Evolutionary conservation across 179 eudicot genomes (phyloP).

Genomic region (Camellia oleifera): DNA sequence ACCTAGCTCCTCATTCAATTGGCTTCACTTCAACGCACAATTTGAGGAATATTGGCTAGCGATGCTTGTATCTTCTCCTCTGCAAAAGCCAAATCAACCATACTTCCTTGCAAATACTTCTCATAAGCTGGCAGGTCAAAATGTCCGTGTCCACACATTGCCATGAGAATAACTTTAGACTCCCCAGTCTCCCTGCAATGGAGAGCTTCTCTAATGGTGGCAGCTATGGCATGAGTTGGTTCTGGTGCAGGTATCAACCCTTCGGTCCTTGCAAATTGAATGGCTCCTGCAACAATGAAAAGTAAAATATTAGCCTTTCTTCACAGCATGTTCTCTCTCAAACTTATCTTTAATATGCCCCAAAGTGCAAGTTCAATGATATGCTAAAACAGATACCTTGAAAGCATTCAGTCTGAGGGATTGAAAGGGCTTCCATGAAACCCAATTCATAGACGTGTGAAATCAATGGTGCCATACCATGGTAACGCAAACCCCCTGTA

Average conservation of each 20-base stretch:
- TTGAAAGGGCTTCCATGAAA: slow-evolving; percentile 77
- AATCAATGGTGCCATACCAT: slow-evolving; percentile 96
- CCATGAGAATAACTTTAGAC: slow-evolving; percentile 88
- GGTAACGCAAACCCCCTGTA: slow-evolving; percentile 90
- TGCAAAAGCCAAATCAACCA: slow-evolving; percentile 72
- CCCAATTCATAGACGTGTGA: slow-evolving; percentile 92
- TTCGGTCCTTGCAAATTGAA: slow-evolving; percentile 85
- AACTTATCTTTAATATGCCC: too few relatives aligned
- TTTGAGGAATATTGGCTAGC: slow-evolving; percentile 61
- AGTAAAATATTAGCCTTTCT: neutral
- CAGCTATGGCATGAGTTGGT: slow-evolving; percentile 95
- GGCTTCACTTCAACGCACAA: slow-evolving; percentile 4
- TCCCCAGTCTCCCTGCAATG: slow-evolving; percentile 86
- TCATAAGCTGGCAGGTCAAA: slow-evolving; percentile 91
- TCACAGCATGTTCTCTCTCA: neutral
- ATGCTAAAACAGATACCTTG: slow-evolving; percentile 41
- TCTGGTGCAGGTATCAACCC: slow-evolving; percentile 97
- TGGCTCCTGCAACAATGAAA: slow-evolving; percentile 56
- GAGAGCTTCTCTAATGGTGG: slow-evolving; percentile 90
- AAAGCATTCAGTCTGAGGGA: slow-evolving; percentile 94
- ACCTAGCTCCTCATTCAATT: neutral
- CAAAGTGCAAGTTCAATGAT: too few relatives aligned
- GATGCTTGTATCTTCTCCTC: slow-evolving; percentile 59
- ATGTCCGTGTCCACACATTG: slow-evolving; percentile 98
- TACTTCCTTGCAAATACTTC: slow-evolving; percentile 67